A percentile compares a stretch with the other conserved stretches of the same genome.
Evolutionary conservation across 169 alveolate species (phyloP).

Genomic region (Amoebophrya sp.): DNA sequence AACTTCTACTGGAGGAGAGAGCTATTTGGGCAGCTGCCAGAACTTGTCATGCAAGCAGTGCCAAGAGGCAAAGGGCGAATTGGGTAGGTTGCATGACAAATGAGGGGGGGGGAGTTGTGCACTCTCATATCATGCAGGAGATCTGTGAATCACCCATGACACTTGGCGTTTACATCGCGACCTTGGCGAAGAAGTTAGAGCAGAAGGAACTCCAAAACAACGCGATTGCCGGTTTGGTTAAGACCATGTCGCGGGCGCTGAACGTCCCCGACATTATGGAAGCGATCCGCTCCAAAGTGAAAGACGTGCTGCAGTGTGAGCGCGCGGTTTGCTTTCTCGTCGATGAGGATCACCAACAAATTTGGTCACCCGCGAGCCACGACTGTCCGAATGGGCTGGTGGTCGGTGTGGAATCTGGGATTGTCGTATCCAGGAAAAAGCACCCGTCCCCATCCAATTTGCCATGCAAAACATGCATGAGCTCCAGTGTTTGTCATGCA

Average conservation of each 20-base stretch:
- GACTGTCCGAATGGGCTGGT: neutral
- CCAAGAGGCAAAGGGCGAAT: neutral
- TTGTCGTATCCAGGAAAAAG: too few species aligned
- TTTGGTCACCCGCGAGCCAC: neutral
- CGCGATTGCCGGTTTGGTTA: neutral
- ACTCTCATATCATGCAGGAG: neutral
- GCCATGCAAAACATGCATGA: too few species aligned
- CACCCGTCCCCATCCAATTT: too few species aligned
- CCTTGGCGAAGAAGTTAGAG: neutral
- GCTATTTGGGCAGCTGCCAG: too few species aligned
- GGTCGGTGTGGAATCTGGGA: neutral
- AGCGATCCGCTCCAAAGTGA: neutral
- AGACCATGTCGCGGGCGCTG: neutral
- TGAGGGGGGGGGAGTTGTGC: neutral
- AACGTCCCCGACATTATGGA: neutral
- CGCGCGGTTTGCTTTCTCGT: conserved; percentile 3
- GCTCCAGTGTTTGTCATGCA: too few species aligned
- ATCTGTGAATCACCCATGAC: neutral
- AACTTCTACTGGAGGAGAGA: neutral
- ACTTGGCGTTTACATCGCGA: neutral
- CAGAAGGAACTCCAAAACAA: neutral
- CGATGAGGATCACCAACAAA: neutral
- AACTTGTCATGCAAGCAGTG: neutral
- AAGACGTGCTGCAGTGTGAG: neutral
- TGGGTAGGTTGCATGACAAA: neutral